Base-by-base conservation (phyloP, 768 basidiomycete species). In the Clavulina sp. region DNA sequence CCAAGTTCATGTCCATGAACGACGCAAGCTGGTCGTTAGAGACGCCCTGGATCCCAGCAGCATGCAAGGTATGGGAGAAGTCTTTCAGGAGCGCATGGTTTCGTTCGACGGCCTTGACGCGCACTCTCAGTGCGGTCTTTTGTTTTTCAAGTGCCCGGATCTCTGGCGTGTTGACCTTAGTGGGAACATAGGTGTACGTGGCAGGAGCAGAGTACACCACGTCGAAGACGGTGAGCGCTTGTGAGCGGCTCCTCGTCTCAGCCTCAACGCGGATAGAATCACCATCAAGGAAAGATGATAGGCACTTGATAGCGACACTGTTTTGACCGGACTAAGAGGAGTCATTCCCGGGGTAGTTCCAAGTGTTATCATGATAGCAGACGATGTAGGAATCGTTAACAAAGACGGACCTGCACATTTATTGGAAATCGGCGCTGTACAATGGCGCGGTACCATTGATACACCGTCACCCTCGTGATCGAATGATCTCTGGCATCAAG, bases 211-310 rank as follows among this genome's bases (percentile, higher is more conserved):
- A 9, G 26, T 46, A 46, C 13, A 46, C 43, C 13, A 46, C 43
- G 26, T 46, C 43, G 26, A 46, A 46, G 16, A 49, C 48, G 28
- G 48, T 49, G 48, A 49, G 24, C 16, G 28, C 7, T 30, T 49
- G 48, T 7, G 48, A 49, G 28, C 9, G 16, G 16, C 28, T 30
- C 7, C 9, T 29, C 16, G 32, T 53, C 26, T 46, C 43, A 13
- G 43, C 26, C 26, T 46, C 43, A 24, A 46, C 43, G 13, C 43
- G 43, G 26, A 46, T 46, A 16, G 43, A 46, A 24, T 46, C 43
- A 13, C 13, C 13, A 9, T 46, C 43, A 24, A 46, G 43, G 24
- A 26, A 16, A 9, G 13, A 9, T 13, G 43, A 24, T 24, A 46
- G 43, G 13, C 43, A 24, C 13, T 9, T 13, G 24, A 46, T 26